Conservation (phyloP, 805 yeast genomes). For the Starmera caribaea region DNA sequence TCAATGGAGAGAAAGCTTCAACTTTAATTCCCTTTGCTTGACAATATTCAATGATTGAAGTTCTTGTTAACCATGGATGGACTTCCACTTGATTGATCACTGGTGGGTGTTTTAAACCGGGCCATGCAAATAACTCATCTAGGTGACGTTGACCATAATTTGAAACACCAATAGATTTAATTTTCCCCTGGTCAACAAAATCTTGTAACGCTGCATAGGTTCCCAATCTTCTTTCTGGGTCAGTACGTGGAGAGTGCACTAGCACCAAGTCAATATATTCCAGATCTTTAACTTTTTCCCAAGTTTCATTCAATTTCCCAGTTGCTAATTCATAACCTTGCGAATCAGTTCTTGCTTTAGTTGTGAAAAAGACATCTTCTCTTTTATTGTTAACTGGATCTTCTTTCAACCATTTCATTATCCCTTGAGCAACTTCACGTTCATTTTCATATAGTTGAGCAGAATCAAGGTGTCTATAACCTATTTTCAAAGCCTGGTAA, state of each 20-base stretch:
- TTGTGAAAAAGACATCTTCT: slow-evolving; percentile 45
- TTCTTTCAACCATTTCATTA: slow-evolving; percentile 36
- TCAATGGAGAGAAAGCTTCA: slow-evolving; percentile 76
- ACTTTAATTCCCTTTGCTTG: slow-evolving; percentile 43
- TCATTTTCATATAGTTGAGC: slow-evolving; percentile 61
- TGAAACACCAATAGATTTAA: slow-evolving; percentile 69
- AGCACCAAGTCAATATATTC: slow-evolving; percentile 66
- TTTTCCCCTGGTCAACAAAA: slow-evolving; percentile 45
- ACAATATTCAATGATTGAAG: slow-evolving; percentile 54
- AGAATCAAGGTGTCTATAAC: slow-evolving; percentile 63
- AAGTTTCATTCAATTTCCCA: slow-evolving; percentile 44
- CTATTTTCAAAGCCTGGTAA: slow-evolving; percentile 44
- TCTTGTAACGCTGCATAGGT: slow-evolving; percentile 73
- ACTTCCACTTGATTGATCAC: slow-evolving; percentile 74
- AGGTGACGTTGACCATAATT: slow-evolving; percentile 56
- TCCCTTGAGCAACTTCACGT: slow-evolving; percentile 48
- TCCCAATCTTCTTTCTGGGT: slow-evolving; percentile 38
- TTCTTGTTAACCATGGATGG: slow-evolving; percentile 74
- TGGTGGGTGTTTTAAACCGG: slow-evolving; percentile 43
- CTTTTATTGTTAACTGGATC: slow-evolving; percentile 31
- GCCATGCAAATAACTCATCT: slow-evolving; percentile 51
- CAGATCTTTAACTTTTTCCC: slow-evolving; percentile 39
- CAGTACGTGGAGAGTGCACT: slow-evolving; percentile 55
- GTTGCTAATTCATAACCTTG: slow-evolving; percentile 50
- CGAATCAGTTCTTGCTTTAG: slow-evolving; percentile 61